phyloP scores from a whole-genome alignment of 106 monocot species.

The Dendrobium catenatum region DNA sequence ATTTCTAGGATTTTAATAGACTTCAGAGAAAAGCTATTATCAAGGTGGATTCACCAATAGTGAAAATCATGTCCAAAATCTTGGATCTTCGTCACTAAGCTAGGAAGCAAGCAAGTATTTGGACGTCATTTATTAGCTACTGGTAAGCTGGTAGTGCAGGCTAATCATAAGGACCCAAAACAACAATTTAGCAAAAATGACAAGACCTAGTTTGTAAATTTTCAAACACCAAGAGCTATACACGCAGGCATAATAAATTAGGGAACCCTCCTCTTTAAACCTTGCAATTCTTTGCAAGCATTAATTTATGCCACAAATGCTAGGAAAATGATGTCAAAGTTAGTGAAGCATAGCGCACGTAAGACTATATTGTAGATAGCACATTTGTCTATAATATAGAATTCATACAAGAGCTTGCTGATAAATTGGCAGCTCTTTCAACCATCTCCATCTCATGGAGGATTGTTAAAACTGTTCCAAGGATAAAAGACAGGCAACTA shows the following conservation, averaged over 20 bases:
- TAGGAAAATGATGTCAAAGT: neutral
- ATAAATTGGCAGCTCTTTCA: neutral
- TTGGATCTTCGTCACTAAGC: neutral
- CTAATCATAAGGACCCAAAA: neutral
- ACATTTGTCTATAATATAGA: neutral
- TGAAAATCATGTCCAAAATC: neutral
- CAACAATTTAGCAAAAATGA: neutral
- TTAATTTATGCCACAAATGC: neutral
- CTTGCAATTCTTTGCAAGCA: neutral
- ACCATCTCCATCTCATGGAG: neutral
- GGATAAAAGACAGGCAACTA: neutral
- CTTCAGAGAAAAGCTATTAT: neutral
- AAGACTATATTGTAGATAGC: neutral
- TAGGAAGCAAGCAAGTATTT: neutral
- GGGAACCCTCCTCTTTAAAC: neutral
- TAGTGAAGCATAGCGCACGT: neutral
- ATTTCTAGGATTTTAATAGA: neutral
- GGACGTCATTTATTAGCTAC: neutral
- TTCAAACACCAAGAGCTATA: neutral
- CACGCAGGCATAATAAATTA: neutral
- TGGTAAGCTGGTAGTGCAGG: neutral
- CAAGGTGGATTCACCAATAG: neutral
- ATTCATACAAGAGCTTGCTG: neutral
- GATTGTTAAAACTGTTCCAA: neutral
- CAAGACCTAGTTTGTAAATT: neutral